Evolutionary conservation across 73 alveolate genomes (phyloP), one percentile per base, ranked within the genome.

Genomic region (Stentor coeruleus): DNA sequence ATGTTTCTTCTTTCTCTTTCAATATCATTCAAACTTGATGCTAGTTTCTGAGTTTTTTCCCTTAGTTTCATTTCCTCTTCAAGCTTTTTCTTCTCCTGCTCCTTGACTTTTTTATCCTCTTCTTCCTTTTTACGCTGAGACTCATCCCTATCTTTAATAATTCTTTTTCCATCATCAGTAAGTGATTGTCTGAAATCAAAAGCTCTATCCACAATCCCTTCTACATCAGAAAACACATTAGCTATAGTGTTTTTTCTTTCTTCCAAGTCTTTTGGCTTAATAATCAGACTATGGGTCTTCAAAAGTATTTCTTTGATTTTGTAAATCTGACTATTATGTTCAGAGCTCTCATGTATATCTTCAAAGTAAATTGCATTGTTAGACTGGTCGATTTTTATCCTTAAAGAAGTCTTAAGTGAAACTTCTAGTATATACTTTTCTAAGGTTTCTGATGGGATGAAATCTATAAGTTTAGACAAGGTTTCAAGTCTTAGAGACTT

Each of bases 371-470:
- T 66, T 26, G 79, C 79, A 11, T 20, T 20, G 40, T 31, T 66
- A 28, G 37, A 20, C 11, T 66, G 37, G 79, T 66, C 79, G 41
- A 66, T 66, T 33, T 33, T 66, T 0, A 66, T 66, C 11, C n/a
- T 20, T 20, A 66, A 40, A 31, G 42, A 26, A 26, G 79, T 20
- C 1, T 66, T 66, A 11, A 0, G n/a, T 37, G 79, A 20, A 31
- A 66, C 37, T 1, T 66, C 79, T 14, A 66, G 36, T 37, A 66
- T 66, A 2, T 66, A 66, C 41, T 66, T 31, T 66, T 66, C 79
- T 20, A 66, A 40, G 79, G 79, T 66, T 33, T 33, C 79, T 20
- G n/a, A 20, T 14, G 36, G 42, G 41, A 66, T 66, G 2, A 66
- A 66, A 40, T 66, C 79, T 14, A 66, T 66, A 0, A 66, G 11